Conservation (phyloP, 192 early-diverging fungal genomes). For the Chytriomyces hyalinus region DNA sequence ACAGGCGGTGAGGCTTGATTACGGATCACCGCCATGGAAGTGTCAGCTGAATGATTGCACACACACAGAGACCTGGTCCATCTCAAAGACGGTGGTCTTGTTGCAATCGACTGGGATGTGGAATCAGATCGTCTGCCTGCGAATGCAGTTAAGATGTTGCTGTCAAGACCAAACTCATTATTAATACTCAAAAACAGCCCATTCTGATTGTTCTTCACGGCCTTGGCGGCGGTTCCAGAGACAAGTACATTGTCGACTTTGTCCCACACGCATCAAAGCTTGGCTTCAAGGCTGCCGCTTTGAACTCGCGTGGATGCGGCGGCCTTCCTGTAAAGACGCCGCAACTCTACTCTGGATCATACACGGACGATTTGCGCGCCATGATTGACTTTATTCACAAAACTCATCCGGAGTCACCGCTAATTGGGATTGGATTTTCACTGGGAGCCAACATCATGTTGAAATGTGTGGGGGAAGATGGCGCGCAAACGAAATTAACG, state of each 20-base stretch:
- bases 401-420: conserved; percentile 62
- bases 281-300: conserved; percentile 77
- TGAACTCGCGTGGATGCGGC: conserved; percentile 91
- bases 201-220: conserved; percentile 88
- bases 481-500: conserved; percentile 73
- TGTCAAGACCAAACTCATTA: conserved; percentile 58
- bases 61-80: conserved; percentile 52
- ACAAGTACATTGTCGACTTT: conserved; percentile 83
- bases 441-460: conserved; percentile 91
- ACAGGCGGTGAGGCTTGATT: not conserved
- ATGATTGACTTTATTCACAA: conserved; percentile 45
- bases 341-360: conserved; percentile 82
- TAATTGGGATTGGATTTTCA: conserved; percentile 89
- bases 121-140: not conserved
- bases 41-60: not conserved
- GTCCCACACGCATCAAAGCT: conserved; percentile 43
- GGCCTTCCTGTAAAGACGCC: conserved; percentile 75
- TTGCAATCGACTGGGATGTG: conserved; percentile 85
- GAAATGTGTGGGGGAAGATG: conserved; percentile 89
- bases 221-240: conserved; percentile 90
- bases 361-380: conserved; percentile 76
- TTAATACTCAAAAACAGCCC: conserved; percentile 54
- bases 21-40: not conserved
- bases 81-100: conserved; percentile 83
- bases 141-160: not conserved